Base-by-base conservation (phyloP, 768 basidiomycete genomes). In the Russula vinacea region DNA sequence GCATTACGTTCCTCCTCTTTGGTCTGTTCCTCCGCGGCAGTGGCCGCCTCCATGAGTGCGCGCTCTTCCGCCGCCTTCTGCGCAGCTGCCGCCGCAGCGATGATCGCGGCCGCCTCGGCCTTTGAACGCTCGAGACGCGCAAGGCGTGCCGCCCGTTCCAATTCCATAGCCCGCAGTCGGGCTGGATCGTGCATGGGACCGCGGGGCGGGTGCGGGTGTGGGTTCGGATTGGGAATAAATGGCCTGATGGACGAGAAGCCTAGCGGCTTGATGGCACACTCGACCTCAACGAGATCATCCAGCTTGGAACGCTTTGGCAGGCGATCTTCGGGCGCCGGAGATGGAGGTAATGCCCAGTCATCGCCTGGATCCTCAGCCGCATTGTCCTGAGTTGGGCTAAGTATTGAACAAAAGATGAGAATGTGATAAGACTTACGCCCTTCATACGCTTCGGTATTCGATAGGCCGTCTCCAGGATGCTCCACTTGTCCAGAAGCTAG, bases 401-500 rank as follows among this genome's bases (percentile, higher is more conserved):
- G 40, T 14, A 16, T 9, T 44, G 29, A 17, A 19, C 14, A 19
- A 19, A 40, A 14, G 4, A n/a, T 3, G 49, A 40, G n/a, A 17
- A 39, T 13, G 49, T 40, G 2, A 65, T 37, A 33, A 4, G 26
- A 70, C 78, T 29, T 64, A 81, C 79, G 37, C 71, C 75, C 69
- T 79, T 79, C 54, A 79, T 69, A 61, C 88, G 81, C 72, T 92
- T 90, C 17, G 93, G 90, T 83, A 97, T 96, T 69, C 92, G 85
- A 73, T 88, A 95, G 32, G 83, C 88, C n/a, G 84, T 73, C 35
- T 87, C 86, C 50, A 98, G 79, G 2, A 80, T 79, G 22, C 83
- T 81, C 96, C 96, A 99, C 62, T 89, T 82, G 14, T 83, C 84
- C 9, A 95, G 76, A 5, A 98, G 79, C 90, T 94, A 16, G 22